phyloP scores from a whole-genome alignment of 306 rosid genomes.

The Trifolium pratense region DNA sequence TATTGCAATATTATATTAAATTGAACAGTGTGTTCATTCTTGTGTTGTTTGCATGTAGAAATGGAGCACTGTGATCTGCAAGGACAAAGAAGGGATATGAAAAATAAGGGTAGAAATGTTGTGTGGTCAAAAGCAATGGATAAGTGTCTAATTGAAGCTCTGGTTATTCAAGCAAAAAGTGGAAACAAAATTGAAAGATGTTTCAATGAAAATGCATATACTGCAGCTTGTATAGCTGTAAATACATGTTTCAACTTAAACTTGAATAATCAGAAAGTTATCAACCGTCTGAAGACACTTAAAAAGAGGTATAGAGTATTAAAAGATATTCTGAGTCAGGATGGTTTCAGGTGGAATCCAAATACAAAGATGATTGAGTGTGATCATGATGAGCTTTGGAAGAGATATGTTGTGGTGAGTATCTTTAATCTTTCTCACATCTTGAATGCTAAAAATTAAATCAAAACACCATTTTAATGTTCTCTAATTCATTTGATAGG shows the following conservation, averaged over 20 bases:
- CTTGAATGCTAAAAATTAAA: conserved; percentile 23
- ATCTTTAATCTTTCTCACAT: conserved; percentile 25
- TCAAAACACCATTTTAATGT: conserved; percentile 32
- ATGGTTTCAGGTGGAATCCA: conserved; percentile 79
- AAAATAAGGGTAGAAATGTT: conserved; percentile 82
- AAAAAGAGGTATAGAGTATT: conserved; percentile 80
- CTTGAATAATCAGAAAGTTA: conserved; percentile 81
- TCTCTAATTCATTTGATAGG: conserved; percentile 54
- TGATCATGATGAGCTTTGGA: conserved; percentile 72
- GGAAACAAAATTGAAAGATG: conserved; percentile 85
- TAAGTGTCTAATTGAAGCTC: conserved; percentile 74
- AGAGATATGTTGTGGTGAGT: conserved; percentile 70
- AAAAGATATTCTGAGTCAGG: conserved; percentile 70
- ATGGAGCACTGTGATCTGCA: conserved; percentile 73
- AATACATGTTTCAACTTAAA: conserved; percentile 69
- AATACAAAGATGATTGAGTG: conserved; percentile 66
- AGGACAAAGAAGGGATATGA: conserved; percentile 69
- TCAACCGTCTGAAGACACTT: conserved; percentile 81
- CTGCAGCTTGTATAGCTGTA: conserved; percentile 79
- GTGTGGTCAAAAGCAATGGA: conserved; percentile 89
- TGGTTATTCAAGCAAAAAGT: conserved; percentile 71
- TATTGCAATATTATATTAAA: not conserved
- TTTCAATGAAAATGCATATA: conserved; percentile 82
- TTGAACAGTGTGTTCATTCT: conserved; percentile 8
- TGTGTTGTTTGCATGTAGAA: conserved; percentile 40